phyloP scores from a whole-genome alignment of 331 rosid species.

The Malus hybrid region DNA sequence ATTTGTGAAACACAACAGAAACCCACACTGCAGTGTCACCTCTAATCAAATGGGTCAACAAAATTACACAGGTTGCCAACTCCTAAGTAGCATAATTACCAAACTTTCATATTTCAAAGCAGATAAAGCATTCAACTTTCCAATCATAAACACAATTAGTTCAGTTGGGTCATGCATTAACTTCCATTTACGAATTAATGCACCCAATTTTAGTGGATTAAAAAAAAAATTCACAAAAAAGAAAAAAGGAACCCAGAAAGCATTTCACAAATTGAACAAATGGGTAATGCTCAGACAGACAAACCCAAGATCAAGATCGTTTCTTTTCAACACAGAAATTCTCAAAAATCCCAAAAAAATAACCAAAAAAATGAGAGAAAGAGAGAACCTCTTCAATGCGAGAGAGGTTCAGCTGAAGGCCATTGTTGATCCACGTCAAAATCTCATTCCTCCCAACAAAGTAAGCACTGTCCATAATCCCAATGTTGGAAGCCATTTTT shows the following conservation, averaged over 20 bases:
- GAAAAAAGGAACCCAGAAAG: not conserved
- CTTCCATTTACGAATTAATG: not conserved
- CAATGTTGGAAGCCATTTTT: constrained; percentile 75
- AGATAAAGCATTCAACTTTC: not conserved
- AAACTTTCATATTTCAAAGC: not conserved
- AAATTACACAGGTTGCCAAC: not conserved
- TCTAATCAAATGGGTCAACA: not conserved
- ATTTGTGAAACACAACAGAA: not conserved
- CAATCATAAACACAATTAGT: not conserved
- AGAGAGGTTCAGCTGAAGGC: constrained; percentile 81
- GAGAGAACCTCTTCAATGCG: constrained; percentile 80
- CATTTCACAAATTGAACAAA: not conserved
- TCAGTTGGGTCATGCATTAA: not conserved
- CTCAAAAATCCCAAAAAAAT: not conserved
- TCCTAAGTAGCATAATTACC: not conserved
- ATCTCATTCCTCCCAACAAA: constrained; percentile 96
- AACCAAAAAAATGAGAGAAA: not conserved
- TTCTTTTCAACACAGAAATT: not conserved
- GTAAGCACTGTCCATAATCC: constrained; percentile 91
- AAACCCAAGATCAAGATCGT: constrained; percentile 4
- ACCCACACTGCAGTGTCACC: not conserved
- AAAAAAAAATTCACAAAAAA: not conserved
- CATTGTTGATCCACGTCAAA: constrained; percentile 81
- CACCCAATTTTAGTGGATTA: not conserved
- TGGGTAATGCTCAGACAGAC: not conserved